phyloP scores from a whole-genome alignment of 2,329 filamentous ascomycete genomes.

The Monosporascus cannonballus region DNA sequence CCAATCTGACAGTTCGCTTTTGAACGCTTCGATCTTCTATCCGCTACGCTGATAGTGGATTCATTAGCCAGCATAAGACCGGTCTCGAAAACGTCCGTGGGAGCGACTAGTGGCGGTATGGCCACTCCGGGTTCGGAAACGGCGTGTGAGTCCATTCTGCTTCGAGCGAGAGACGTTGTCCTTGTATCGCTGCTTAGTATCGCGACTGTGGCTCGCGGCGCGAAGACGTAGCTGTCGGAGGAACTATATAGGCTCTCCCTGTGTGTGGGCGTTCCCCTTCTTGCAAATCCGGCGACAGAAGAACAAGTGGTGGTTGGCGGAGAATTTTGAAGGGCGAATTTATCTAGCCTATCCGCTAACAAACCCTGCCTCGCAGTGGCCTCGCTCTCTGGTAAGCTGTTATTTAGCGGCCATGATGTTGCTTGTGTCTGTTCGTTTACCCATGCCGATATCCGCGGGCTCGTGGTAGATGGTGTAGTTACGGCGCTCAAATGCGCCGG shows the following conservation, averaged over 20 bases:
- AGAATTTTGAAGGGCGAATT: constrained; percentile 6
- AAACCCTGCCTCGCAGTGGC: constrained; percentile 6
- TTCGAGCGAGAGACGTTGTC: constrained; percentile 10
- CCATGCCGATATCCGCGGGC: constrained; percentile 16
- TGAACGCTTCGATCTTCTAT: constrained; percentile 2
- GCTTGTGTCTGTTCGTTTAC: constrained; percentile 16
- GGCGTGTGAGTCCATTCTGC: neutral
- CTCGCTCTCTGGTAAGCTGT: constrained; percentile 13
- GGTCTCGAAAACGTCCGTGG: constrained; percentile 8
- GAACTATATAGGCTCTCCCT: constrained; percentile 11
- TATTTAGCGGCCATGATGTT: constrained; percentile 8
- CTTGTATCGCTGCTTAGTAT: constrained; percentile 16
- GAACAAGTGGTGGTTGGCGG: constrained; percentile 2
- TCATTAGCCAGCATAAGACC: constrained; percentile 16
- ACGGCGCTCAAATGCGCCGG: neutral
- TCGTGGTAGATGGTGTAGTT: constrained; percentile 1
- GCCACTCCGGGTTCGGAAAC: neutral
- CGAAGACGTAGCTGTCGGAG: constrained; percentile 12
- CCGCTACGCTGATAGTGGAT: constrained; percentile 3
- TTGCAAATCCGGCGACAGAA: constrained; percentile 7
- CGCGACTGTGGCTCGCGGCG: constrained; percentile 5
- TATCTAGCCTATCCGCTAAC: constrained; percentile 12
- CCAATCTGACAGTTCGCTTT: constrained; percentile 27
- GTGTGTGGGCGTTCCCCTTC: constrained; percentile 9
- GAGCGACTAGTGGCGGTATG: constrained; percentile 1